These are phyloP conservation scores for Verticillium longisporum DNA, from an alignment of 2,329 filamentous ascomycete genomes.

Conservation along the genomic window DNA sequence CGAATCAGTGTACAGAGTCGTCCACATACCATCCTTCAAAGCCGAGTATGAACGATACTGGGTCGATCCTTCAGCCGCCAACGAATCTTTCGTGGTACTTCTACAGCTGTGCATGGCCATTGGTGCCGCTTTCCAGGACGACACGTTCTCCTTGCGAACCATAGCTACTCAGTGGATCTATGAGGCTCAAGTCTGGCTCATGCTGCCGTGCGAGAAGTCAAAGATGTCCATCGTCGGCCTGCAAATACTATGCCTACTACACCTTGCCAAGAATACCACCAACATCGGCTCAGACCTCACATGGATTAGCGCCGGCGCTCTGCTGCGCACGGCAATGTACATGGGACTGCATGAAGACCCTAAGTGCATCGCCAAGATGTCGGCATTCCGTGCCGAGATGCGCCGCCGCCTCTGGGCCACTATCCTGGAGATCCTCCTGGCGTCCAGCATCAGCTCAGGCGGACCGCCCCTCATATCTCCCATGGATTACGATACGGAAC, in stretches of 20 bases:
- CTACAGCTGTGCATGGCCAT: constrained; percentile 48
- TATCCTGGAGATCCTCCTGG: constrained; percentile 46
- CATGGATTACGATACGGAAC: constrained; percentile 41
- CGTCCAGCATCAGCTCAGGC: constrained; percentile 43
- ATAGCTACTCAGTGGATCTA: constrained; percentile 42
- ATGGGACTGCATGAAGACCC: constrained; percentile 56
- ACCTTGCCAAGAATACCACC: constrained; percentile 40
- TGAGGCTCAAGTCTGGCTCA: constrained; percentile 45
- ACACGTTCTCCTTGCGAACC: constrained; percentile 32
- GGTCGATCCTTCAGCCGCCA: constrained; percentile 31
- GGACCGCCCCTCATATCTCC: constrained; percentile 39
- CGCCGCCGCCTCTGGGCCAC: constrained; percentile 50
- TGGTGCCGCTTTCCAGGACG: constrained; percentile 40
- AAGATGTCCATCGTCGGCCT: constrained; percentile 40
- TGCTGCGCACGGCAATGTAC: constrained; percentile 47
- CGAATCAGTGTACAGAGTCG: constrained; percentile 48
- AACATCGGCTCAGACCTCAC: constrained; percentile 41
- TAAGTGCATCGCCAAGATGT: constrained; percentile 37
- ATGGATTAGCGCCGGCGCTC: constrained; percentile 42
- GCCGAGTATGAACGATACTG: constrained; percentile 46
- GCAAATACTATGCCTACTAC: constrained; percentile 45
- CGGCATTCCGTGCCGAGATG: constrained; percentile 42
- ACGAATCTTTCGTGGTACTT: constrained; percentile 40
- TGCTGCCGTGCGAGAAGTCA: constrained; percentile 37
- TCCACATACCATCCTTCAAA: constrained; percentile 51